Conservation (phyloP, 2,329 filamentous ascomycete species). For the Triangularia verruculosa region DNA sequence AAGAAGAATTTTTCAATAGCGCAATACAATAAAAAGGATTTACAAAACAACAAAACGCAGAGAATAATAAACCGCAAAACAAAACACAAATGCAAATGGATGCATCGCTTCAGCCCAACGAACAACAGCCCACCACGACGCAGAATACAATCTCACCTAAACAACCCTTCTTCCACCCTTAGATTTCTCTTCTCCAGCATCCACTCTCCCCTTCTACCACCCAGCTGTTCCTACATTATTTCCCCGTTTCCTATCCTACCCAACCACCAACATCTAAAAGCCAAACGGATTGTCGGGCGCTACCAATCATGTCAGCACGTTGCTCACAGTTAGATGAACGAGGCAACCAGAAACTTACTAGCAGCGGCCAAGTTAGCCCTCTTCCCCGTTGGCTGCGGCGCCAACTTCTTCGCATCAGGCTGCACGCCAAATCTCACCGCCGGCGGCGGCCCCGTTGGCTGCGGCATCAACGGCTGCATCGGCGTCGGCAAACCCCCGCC, state of each 20-base stretch:
- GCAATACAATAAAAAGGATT: neutral
- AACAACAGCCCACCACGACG: neutral
- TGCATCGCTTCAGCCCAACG: neutral
- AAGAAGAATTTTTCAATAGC: neutral
- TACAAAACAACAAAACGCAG: neutral
- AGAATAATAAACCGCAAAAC: neutral
- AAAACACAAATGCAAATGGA: neutral
- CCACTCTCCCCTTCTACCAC: neutral
- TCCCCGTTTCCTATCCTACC: neutral
- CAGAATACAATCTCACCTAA: neutral
- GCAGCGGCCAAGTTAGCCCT: constrained; percentile 90
- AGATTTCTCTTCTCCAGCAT: neutral
- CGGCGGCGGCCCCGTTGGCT: constrained; percentile 82
- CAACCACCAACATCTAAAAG: constrained; percentile 22
- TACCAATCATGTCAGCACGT: constrained; percentile 21
- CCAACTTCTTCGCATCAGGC: constrained; percentile 69
- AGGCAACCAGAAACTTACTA: constrained; percentile 69
- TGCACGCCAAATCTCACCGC: constrained; percentile 84
- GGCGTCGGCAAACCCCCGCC: constrained; percentile 32
- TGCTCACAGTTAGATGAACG: neutral
- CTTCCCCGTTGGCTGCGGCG: constrained; percentile 81
- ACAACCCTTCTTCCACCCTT: neutral
- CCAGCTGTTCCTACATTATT: neutral
- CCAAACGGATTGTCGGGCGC: constrained; percentile 34
- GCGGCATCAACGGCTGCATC: constrained; percentile 59